Conservation (phyloP, 345 rosid species). For the Adansonia digitata region DNA sequence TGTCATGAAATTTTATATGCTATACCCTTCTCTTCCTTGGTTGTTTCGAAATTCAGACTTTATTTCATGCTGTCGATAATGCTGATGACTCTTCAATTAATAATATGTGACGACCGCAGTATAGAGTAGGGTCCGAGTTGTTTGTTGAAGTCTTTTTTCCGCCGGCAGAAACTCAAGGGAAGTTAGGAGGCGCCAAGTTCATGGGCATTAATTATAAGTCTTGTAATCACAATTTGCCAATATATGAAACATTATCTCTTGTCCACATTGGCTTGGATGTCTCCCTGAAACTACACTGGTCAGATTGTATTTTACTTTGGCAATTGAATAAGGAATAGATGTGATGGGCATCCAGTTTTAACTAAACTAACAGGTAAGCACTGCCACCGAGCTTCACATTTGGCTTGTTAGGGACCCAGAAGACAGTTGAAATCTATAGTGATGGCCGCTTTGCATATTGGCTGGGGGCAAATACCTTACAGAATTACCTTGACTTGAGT, state of each 20-base stretch:
- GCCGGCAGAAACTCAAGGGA: constrained; percentile 76
- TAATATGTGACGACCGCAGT: constrained; percentile 53
- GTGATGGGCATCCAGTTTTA: too few species aligned
- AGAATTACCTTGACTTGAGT: too few species aligned
- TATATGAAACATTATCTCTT: background rate
- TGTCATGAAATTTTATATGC: too few species aligned
- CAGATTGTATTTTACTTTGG: background rate
- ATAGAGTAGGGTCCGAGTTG: constrained; percentile 77
- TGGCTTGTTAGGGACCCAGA: background rate
- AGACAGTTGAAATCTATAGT: too few species aligned
- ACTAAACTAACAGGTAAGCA: background rate
- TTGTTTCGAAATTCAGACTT: background rate
- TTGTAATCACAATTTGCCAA: constrained; percentile 57
- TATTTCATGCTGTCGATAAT: too few species aligned
- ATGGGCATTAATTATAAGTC: constrained; percentile 60
- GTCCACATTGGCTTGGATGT: background rate
- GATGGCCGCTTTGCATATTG: too few species aligned
- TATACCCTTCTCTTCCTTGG: too few species aligned
- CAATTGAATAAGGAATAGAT: background rate
- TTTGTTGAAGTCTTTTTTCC: too few species aligned
- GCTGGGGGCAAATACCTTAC: too few species aligned
- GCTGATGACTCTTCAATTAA: background rate
- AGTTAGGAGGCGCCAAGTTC: constrained; percentile 79
- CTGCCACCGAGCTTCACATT: too few species aligned
- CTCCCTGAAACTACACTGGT: background rate